Conservation (phyloP, 306 rosid species). For the Pachyrhizus erosus region DNA sequence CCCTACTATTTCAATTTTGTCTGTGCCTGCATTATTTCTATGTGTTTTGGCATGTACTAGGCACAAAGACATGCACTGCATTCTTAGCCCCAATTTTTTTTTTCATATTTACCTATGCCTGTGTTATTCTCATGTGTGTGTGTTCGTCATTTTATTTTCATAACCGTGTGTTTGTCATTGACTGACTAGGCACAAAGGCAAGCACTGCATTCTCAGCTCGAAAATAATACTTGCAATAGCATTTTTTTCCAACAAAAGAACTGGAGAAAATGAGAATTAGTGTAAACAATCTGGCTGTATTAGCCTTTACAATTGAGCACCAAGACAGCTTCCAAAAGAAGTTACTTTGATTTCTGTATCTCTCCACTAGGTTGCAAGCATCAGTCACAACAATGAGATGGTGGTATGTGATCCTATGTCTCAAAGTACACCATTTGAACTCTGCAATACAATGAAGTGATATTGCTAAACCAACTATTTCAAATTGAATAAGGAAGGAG, state of each 20-base stretch:
- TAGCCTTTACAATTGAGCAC: neutral
- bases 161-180: neutral
- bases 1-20: neutral
- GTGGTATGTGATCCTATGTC: too few relatives aligned
- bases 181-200: neutral
- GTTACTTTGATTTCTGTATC: neutral
- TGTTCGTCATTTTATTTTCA: too few relatives aligned
- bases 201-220: neutral
- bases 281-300: neutral
- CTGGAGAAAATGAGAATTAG: neutral
- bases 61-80: too few relatives aligned
- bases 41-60: too few relatives aligned
- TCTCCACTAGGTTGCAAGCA: neutral
- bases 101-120: neutral
- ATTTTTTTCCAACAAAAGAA: neutral
- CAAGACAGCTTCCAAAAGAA: neutral
- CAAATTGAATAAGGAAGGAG: neutral
- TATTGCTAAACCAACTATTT: neutral
- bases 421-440: neutral
- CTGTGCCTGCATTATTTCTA: neutral
- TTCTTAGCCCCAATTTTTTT: neutral
- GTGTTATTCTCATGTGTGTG: neutral
- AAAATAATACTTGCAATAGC: neutral
- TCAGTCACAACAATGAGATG: neutral
- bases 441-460: neutral